These are phyloP conservation scores for Solanum virginianum DNA, from an alignment of 257 asterid species.

Conservation along the genomic window DNA sequence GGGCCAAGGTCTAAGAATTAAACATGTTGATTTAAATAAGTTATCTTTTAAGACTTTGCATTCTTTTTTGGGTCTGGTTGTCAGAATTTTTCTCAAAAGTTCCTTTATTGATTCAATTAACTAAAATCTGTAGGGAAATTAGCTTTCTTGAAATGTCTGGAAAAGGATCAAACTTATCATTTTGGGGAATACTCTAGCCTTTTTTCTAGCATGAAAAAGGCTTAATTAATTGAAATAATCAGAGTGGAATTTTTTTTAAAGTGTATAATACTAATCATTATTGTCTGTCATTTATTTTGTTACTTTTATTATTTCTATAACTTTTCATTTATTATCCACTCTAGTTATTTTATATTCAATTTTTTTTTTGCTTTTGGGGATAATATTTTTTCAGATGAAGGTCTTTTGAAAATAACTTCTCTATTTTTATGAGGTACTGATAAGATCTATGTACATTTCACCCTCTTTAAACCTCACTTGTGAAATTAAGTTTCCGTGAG, in stretches of 20 bases:
- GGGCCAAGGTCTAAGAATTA: not conserved
- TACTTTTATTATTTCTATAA: too few relatives aligned
- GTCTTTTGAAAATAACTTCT: accelerated
- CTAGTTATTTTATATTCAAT: too few relatives aligned
- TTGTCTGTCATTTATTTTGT: not conserved
- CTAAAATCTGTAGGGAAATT: not conserved
- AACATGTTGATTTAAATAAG: not conserved
- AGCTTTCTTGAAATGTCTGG: not conserved
- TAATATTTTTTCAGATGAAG: too few relatives aligned
- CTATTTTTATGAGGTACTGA: too few relatives aligned
- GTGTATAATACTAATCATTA: not conserved
- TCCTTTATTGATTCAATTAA: not conserved
- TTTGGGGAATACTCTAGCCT: not conserved
- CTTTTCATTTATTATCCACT: too few relatives aligned
- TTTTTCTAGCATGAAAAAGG: not conserved
- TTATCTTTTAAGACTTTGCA: not conserved
- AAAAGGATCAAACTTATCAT: not conserved
- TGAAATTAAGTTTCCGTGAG: too few relatives aligned
- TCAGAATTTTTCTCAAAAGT: not conserved
- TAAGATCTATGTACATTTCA: too few relatives aligned
- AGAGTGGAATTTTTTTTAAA: not conserved
- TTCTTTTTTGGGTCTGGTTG: not conserved
- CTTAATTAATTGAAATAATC: not conserved
- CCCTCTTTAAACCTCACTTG: too few relatives aligned
- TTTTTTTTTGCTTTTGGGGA: too few relatives aligned